These are phyloP conservation scores for Pichia membranifaciens DNA, from an alignment of 805 yeast species.

Conservation along the genomic window DNA sequence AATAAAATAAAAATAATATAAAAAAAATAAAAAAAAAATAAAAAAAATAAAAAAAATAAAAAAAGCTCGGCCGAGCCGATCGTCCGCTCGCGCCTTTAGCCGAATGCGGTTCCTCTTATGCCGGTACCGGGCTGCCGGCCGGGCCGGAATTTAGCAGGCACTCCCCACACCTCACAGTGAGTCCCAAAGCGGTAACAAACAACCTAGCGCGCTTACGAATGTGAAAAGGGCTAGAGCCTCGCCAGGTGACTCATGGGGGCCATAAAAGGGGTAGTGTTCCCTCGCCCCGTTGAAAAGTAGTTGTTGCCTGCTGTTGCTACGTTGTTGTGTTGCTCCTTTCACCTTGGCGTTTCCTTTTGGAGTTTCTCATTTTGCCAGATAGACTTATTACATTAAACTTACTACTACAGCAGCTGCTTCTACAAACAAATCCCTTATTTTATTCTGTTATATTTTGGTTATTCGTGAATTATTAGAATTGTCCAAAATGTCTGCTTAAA, in stretches of 20 bases:
- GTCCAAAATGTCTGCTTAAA: slow-evolving; percentile 21
- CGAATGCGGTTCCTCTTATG: too few relatives aligned
- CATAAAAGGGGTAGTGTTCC: neutral
- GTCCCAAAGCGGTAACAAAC: too few relatives aligned
- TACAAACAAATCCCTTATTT: slow-evolving; percentile 4
- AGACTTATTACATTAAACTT: slow-evolving; percentile 2
- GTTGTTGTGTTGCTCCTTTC: neutral
- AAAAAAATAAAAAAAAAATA: too few relatives aligned
- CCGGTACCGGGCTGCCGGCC: neutral
- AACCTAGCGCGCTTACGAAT: neutral
- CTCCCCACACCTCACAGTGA: neutral
- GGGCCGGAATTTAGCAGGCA: too few relatives aligned
- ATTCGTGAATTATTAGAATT: neutral
- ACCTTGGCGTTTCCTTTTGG: neutral
- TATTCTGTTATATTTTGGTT: slow-evolving; percentile 3
- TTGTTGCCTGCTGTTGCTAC: neutral
- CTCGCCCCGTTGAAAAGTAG: neutral
- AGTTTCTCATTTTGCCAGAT: neutral
- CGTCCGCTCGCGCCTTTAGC: too few relatives aligned
- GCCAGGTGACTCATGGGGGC: too few relatives aligned
- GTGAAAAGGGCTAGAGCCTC: too few relatives aligned
- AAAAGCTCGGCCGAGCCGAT: too few relatives aligned
- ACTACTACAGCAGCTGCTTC: slow-evolving; percentile 9
- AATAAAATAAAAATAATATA: too few relatives aligned
- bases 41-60: too few relatives aligned